Evolutionary conservation across 2,329 filamentous ascomycete genomes (phyloP), one percentile per base, ranked within the genome.

Genomic region (Colletotrichum lini): DNA sequence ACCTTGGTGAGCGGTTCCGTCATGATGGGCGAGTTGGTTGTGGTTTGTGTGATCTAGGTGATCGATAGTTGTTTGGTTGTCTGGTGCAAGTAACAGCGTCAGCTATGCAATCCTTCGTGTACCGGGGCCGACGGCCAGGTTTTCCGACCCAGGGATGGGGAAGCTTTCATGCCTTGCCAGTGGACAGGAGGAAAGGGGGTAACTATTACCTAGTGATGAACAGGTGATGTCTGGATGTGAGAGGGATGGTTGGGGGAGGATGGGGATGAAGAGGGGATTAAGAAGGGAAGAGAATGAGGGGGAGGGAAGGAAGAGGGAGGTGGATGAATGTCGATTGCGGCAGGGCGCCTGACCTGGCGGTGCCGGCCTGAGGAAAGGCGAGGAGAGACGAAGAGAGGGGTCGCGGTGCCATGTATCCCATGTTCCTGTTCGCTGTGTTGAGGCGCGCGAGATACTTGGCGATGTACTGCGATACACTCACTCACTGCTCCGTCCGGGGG

Each of bases 1-100:
- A 98, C 91, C 87, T 97, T 97, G 84, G 89, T 89, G 81, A 97
- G 90, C 78, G 92, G 89, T 82, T 85, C 84, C 74, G 84, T 79
- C 80, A 84, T 83, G 78, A 73, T 82, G 75, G 9, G 38, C 53
- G 26, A 44, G 38, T 35, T 35, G 54, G 54, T 57, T 69, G 21
- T 58, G 44, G 59, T 15, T 56, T 70, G 59, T 67, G 40, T 52
- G 66, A 65, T 61, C 47, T 40, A 53, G 35, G 40, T 61, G 47
- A 65, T 65, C 26, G 40, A 54, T 35, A n/a, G 50, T 58, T 64
- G 47, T 26, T 53, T 69, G 52, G 35, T 52, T 44, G 12, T 57
- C 70, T 72, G 53, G 13, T 35, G 23, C 0, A 21, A 58, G 45
- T 12, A 21, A 26, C 40, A 49, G 54, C 16, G 65, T 72, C 44